Evolutionary conservation across 2,329 filamentous ascomycete genomes (phyloP), one percentile per base, ranked within the genome.

Genomic region (Amphichorda felina): DNA sequence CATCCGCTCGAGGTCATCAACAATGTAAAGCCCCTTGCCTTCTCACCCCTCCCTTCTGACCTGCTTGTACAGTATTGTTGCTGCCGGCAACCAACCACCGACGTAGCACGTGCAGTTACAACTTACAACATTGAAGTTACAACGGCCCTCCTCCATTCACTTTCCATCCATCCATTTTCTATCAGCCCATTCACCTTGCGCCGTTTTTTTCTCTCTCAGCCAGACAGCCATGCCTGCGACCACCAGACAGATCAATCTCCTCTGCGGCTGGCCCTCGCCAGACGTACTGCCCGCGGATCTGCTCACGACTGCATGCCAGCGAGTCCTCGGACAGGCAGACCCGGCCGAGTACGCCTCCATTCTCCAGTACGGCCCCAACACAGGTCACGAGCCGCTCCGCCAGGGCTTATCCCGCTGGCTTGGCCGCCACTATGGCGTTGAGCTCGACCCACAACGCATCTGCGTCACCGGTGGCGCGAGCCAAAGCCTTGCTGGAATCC

Each of bases 401-500:
- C 27, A 40, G 33, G 33, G 30, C 8, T 35, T 43, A 8, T 41
- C 40, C 2, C 19, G 14, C 10, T 45, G 43, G 43, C 28, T 45
- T 36, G 4, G 25, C 35, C 5, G 41, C 34, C n/a, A 25, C 27
- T 21, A 18, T 8, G 22, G 14, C 27, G 17, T 13, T 14, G 5
- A 10, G 2, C 38, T 34, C 24, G 19, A 27, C 2, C 6, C 25
- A 8, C 35, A 40, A 2, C 39, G 43, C 2, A 36, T 45, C 10
- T 43, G 40, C 10, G 27, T 45, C 30, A 26, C 41, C 10, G 39
- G 38, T 14, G 43, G 43, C 9, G 43, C 43, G 4, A 44, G 41
- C 1, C 33, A 19, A 7, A 42, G 41, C 27, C 35, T 41, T 16
- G 25, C 17, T 1, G 42, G 42, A 14, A 38, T 41, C n/a, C 37